Evolutionary conservation across 2,329 filamentous ascomycete species (phyloP), one percentile per base, ranked within the genome.

Genomic region (Rhynchosporium graminicola): DNA sequence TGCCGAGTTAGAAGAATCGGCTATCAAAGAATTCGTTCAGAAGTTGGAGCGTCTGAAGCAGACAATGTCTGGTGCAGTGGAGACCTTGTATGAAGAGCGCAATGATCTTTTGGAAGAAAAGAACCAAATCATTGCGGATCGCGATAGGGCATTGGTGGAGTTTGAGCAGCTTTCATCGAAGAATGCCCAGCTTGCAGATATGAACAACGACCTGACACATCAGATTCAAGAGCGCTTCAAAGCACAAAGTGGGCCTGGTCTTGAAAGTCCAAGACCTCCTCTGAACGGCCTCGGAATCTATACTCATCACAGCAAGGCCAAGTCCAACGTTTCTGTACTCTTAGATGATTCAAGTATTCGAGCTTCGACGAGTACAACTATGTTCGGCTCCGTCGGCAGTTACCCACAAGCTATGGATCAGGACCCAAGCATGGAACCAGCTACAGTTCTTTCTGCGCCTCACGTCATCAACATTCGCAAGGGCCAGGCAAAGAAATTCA

Each of bases 391-490:
- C 26, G 62, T 66, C 9, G 67, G 57, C 55, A 70, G 65, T 55
- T 74, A 73, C 58, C 71, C 72, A 4, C 72, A 74, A 54, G 47
- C 69, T 13, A 74, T 73, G 71, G 73, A 75, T 20, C 73, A 74
- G 61, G 73, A 75, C 46, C 64, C 70, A 40, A 68, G 63, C 42
- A 69, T 73, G 64, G 72, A 74, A 33, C 67, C 72, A 36, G 70
- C 70, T 20, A 73, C 72, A 3, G 71, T 74, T 4, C 62, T 74
- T 7, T 71, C 64, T 70, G 82, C 87, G 33, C 93, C 95, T n/a
- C 95, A 96, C 64, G 90, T 98, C 40, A 90, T 98, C 64, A 96
- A 95, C 71, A 96, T 98, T 66, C 87, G 92, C 71, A 98, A 97
- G 78, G 92, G 90, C 36, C 92, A 97, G 74, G 73, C 72, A 59